Evolutionary conservation across 768 basidiomycete species (phyloP), one percentile per base, ranked within the genome.

Genomic region (Leucosporidium scottii): DNA sequence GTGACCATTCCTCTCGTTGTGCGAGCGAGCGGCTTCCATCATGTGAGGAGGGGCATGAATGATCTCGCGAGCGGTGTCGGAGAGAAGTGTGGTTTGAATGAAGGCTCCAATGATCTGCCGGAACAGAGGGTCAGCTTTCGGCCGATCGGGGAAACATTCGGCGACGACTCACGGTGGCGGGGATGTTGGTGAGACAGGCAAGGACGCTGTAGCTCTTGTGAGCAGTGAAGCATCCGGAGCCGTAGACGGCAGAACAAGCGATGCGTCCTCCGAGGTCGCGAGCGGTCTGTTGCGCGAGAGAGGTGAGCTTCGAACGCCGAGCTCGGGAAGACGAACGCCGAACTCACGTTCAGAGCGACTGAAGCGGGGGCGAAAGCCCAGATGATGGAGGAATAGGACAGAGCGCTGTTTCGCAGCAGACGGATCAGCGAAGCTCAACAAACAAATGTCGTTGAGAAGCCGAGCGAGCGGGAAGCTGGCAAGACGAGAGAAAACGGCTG

Each of bases 331-430:
- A 17, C 39, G 10, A 44, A 44, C 39, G 23, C 53, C 66, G 17
- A 73, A 12, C 9, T 73, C 67, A 60, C 70, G 72, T 75, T 75
- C 4, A 72, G 47, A 0, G 65, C 39, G 34, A 72, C 62, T 2
- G 65, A 66, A 47, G 64, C 54, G 65, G 59, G 48, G 3, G 59
- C 48, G 59, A 50, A 61, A 1, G 48, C 66, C 21, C 53, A 44
- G 55, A 74, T 69, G 53, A 73, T 58, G 20, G 66, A 62, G 4
- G 64, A 62, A 62, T 74, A 66, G 6, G 64, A 23, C 4, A n/a
- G 23, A 39, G 36, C 53, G 27, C 39, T 44, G 39, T 44, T 12
- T n/a, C n/a, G n/a, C n/a, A n/a, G n/a, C n/a, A n/a, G n/a, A n/a
- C n/a, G n/a, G n/a, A n/a, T n/a, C n/a, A n/a, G n/a, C n/a, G n/a